Evolutionary conservation across 805 yeast species (phyloP), one percentile per base, ranked within the genome.

Genomic region (Priceomyces melissophilus): DNA sequence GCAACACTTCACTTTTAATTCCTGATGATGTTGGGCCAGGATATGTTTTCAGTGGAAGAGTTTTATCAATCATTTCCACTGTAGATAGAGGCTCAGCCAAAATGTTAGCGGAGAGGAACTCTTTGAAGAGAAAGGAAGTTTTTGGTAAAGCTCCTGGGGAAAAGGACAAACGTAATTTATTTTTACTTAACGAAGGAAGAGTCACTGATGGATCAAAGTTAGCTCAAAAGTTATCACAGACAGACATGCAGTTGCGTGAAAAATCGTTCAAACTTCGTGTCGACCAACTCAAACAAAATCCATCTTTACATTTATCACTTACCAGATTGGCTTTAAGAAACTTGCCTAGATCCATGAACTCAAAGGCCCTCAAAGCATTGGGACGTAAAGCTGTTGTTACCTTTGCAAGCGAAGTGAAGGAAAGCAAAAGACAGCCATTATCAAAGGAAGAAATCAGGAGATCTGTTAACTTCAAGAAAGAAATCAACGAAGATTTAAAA

Each of bases 301-400:
- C 98, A 13, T 72, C 93, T 10, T 72, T 93, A 56, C 98, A 91
- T 71, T 69, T 93, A 44, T 87, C 96, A n/a, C 69, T 91, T 65
- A 91, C 98, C 1, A 81, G 99, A 70, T 76, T 93, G 60, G 99
- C 99, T 8, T 79, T 93, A 43, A 79, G 99, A 67, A 93, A 93
- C 60, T 65, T 93, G 38, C 99, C 99, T 34, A 80, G 98, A 60
- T 82, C 95, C 10, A 82, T 93, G 93, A 84, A 79, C 45, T 87
- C 84, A 46, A 88, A 87, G 61, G 82, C 95, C 0, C 71, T 93
- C 53, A 93, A 93, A 58, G 95, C 95, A 1, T 71, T 93, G 37
- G 97, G 95, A 30, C 82, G 99, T 63, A 87, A 87, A 60, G 97
- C 96, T 1, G 87, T 93, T 43, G 96, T 93, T 15, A 84, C 84